Evolutionary conservation across 768 basidiomycete genomes (phyloP), one percentile per base, ranked within the genome.

Genomic region (Suillus clintonianus): DNA sequence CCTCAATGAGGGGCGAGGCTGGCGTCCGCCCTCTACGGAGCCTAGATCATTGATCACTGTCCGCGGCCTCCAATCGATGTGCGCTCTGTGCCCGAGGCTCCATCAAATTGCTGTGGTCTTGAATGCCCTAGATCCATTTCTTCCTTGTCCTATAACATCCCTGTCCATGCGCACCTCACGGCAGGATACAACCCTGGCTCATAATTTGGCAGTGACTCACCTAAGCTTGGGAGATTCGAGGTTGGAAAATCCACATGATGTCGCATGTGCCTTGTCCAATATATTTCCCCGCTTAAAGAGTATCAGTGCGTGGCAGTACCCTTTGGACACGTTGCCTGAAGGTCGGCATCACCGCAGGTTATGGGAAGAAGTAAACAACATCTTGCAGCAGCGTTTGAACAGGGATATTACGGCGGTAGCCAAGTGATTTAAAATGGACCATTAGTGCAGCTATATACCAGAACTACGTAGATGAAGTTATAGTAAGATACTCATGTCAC

Each of bases 81-180:
- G 56, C 56, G 24, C 56, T 41, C 17, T 57, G 24, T 57, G 56
- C 17, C 56, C 56, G 24, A 57, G 39, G 56, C 56, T 57, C 27
- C 27, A 57, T 41, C 39, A 19, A 30, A 57, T 57, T 17, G 56
- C 56, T 6, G 27, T 57, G 13, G 56, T 57, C 56, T 11, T 57
- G n/a, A 30, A 57, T 57, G 56, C 56, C 39, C 24, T 57, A 13
- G 24, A 24, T 27, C 13, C 14, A 47, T 47, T 24, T 47, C 37
- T 17, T 6, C 56, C 56, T 15, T 39, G 22, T 56, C 55, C 36
- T 22, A 56, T 24, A 27, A 10, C 14, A 3, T 37, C 56, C 24
- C 39, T 1, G 19, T 53, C 30, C 5, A 39, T 39, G 47, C 47
- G 14, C 19, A 24, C 13, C 27, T 11, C 56, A 19, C 11, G 8